These are phyloP conservation scores for Brettanomyces sp. DNA, from an alignment of 805 yeast genomes.

Conservation along the genomic window DNA sequence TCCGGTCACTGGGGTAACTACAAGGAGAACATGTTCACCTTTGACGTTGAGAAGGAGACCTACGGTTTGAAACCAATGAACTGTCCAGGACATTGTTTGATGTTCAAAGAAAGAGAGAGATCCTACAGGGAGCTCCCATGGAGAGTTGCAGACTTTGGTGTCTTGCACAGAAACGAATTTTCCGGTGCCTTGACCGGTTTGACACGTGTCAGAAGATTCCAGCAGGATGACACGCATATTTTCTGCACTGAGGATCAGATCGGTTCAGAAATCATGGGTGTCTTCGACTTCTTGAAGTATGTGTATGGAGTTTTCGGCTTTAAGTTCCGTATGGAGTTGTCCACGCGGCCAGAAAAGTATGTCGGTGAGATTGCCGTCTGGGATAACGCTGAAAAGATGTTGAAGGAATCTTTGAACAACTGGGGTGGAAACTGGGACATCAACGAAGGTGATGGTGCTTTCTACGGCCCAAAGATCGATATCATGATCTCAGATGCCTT, in stretches of 20 bases:
- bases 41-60: constrained; percentile 93
- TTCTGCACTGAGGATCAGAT: constrained; percentile 93
- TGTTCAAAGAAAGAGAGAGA: constrained; percentile 87
- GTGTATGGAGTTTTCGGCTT: constrained; percentile 90
- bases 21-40: constrained; percentile 93
- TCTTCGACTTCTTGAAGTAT: constrained; percentile 76
- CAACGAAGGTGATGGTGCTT: constrained; percentile 96
- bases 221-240: constrained; percentile 98
- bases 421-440: constrained; percentile 92
- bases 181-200: constrained; percentile 91
- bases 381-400: constrained; percentile 82
- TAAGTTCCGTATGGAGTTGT: constrained; percentile 91
- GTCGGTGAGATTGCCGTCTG: constrained; percentile 93
- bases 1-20: constrained; percentile 99
- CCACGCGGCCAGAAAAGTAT: constrained; percentile 94
- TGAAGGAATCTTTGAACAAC: constrained; percentile 71
- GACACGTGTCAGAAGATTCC: constrained; percentile 97
- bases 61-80: constrained; percentile 89
- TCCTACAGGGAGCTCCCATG: constrained; percentile 95
- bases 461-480: constrained; percentile 94
- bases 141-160: constrained; percentile 98
- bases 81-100: constrained; percentile 71
- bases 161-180: constrained; percentile 91
- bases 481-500: constrained; percentile 91
- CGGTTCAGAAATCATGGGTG: constrained; percentile 71